A percentile compares a stretch with the other conserved stretches of the same genome.
phyloP scores from a whole-genome alignment of 1,139 yeast species.

The Meyerozyma carpophila region DNA sequence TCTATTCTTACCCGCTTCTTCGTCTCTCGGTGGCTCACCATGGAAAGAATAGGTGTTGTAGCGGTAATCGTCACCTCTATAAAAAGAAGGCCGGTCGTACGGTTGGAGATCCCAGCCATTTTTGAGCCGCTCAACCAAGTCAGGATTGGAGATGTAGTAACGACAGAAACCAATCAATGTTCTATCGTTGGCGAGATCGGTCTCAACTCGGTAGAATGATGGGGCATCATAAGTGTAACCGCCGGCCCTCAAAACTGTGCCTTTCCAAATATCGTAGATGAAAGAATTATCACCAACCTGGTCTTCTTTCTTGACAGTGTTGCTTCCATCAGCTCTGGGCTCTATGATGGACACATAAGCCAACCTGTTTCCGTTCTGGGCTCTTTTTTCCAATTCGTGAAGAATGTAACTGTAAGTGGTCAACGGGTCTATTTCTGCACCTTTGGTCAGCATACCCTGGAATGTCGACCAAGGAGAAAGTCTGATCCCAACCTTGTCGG shows the following conservation, averaged over 20 bases:
- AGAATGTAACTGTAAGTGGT: slow-evolving; percentile 27
- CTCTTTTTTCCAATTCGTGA: slow-evolving; percentile 9
- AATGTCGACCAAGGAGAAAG: slow-evolving; percentile 13
- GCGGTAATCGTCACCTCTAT: slow-evolving; percentile 4
- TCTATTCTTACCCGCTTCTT: background rate
- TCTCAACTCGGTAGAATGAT: slow-evolving; percentile 5
- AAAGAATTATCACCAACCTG: slow-evolving; percentile 23
- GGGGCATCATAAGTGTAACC: slow-evolving; percentile 7
- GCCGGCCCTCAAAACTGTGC: slow-evolving; percentile 45
- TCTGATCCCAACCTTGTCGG: slow-evolving; percentile 9
- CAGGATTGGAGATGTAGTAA: slow-evolving; percentile 13
- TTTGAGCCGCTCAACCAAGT: slow-evolving; percentile 9
- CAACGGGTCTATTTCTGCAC: slow-evolving; percentile 26
- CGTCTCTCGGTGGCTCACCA: background rate
- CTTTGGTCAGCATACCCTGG: slow-evolving; percentile 24
- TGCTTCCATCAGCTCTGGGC: slow-evolving; percentile 20
- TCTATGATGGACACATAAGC: slow-evolving; percentile 10
- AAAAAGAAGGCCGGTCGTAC: slow-evolving; percentile 7
- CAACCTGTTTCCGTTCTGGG: slow-evolving; percentile 8
- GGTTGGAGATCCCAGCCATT: slow-evolving; percentile 8
- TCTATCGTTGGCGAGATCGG: slow-evolving; percentile 3
- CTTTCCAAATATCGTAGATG: slow-evolving; percentile 42
- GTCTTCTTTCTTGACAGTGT: slow-evolving; percentile 6
- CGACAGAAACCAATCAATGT: slow-evolving; percentile 7
- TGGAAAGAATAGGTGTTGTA: slow-evolving; percentile 5